These are phyloP conservation scores for Umbelopsis isabellina DNA, from an alignment of 192 early-diverging fungal species.

Conservation along the genomic window DNA sequence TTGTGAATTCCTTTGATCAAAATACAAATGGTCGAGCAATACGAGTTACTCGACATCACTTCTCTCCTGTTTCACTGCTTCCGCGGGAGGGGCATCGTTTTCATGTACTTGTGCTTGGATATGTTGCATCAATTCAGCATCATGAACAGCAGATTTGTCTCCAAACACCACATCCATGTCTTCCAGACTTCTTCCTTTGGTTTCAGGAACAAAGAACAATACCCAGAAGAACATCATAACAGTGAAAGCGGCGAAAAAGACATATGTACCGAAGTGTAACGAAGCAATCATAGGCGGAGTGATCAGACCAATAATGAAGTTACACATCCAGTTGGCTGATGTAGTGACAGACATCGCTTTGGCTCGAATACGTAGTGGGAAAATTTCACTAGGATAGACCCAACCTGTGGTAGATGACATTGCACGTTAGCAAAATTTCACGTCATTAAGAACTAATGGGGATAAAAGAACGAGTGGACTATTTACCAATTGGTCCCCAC, in stretches of 20 bases:
- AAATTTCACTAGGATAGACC: constrained; percentile 66
- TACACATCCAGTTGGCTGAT: constrained; percentile 83
- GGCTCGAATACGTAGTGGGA: constrained; percentile 74
- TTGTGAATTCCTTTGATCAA: too few species aligned
- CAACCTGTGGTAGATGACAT: constrained; percentile 55
- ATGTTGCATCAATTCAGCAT: constrained; percentile 28
- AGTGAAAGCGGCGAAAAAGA: constrained; percentile 65
- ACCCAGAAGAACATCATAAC: constrained; percentile 51
- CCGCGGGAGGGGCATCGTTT: not conserved
- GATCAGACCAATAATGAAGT: constrained; percentile 69
- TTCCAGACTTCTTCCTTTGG: constrained; percentile 61
- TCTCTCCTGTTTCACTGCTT: constrained; percentile 7
- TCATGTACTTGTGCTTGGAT: constrained; percentile 25
- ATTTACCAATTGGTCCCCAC: constrained; percentile 75
- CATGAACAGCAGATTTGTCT: constrained; percentile 28
- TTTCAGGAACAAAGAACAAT: constrained; percentile 71
- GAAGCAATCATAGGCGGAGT: constrained; percentile 64
- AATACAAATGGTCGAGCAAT: not conserved
- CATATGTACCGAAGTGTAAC: constrained; percentile 55
- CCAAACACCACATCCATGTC: constrained; percentile 78
- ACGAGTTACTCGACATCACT: not conserved
- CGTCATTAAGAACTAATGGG: too few species aligned
- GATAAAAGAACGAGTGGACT: constrained; percentile 16
- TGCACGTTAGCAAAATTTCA: constrained; percentile 74
- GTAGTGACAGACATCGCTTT: constrained; percentile 79